A percentile compares a stretch with the other conserved stretches of the same genome.
These are phyloP conservation scores for Nymphaea thermarum DNA, from an alignment of 164 flowering plant species.

Conservation along the genomic window DNA sequence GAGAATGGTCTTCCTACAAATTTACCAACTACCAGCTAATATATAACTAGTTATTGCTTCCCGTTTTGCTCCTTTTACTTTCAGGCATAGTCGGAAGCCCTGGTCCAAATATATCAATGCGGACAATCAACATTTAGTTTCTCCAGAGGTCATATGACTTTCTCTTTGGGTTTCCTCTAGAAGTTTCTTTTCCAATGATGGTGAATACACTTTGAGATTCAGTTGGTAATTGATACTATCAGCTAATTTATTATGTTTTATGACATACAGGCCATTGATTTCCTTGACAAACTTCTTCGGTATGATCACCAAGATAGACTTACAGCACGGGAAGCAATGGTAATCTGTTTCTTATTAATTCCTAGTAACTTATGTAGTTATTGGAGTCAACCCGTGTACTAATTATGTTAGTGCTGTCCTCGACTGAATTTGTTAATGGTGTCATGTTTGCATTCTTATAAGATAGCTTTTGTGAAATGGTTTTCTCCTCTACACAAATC, in stretches of 20 bases:
- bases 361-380: too few species aligned
- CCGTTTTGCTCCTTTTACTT: neutral
- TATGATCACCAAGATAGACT: conserved; percentile 87
- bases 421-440: too few species aligned
- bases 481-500: too few species aligned
- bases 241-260: conserved; percentile 2
- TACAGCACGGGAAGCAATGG: conserved; percentile 88
- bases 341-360: conserved; percentile 10
- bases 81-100: conserved; percentile 83
- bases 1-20: too few species aligned
- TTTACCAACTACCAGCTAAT: too few species aligned
- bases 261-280: conserved; percentile 65
- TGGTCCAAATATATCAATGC: conserved; percentile 73
- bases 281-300: conserved; percentile 82
- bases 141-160: conserved; percentile 45
- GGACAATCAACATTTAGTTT: conserved; percentile 69
- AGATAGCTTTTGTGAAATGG: too few species aligned
- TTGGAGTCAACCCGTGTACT: too few species aligned
- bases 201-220: neutral
- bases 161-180: neutral
- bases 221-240: neutral
- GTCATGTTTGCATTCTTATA: too few species aligned
- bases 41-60: too few species aligned
- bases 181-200: neutral
- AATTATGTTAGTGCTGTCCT: too few species aligned